A percentile compares a stretch with the other conserved stretches of the same genome.
Evolutionary conservation across 1,284 basidiomycete species (phyloP).

Genomic region (Ganoderma sp.): DNA sequence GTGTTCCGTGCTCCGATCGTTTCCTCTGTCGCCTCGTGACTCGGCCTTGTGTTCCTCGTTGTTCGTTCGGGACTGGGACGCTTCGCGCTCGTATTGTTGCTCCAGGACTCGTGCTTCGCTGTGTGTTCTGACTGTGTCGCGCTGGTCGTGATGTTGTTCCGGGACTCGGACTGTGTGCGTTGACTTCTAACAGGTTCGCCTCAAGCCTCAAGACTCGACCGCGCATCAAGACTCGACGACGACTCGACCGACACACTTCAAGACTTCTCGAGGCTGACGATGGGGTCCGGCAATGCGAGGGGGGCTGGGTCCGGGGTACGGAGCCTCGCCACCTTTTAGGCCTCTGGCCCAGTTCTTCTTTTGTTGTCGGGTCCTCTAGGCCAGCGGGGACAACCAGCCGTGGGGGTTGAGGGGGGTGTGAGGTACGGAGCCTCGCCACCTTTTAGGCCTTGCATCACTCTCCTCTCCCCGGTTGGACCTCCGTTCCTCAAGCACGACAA

Average conservation of each 20-base stretch:
- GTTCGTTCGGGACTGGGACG: neutral
- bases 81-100: constrained; percentile 1
- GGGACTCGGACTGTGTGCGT: constrained; percentile 1
- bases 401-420: neutral
- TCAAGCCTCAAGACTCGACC: neutral
- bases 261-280: constrained; percentile 4
- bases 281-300: constrained; percentile 1
- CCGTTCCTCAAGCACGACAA: constrained; percentile 3
- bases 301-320: constrained; percentile 1
- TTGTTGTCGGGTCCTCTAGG: neutral
- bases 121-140: neutral
- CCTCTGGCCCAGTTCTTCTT: neutral
- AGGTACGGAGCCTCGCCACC: constrained; percentile 8
- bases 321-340: constrained; percentile 8
- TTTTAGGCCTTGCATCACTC: neutral
- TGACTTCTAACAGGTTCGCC: neutral
- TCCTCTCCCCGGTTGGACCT: constrained; percentile 1
- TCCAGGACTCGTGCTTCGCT: neutral
- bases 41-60: neutral
- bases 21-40: constrained; percentile 4
- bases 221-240: neutral
- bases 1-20: constrained; percentile 1
- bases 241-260: neutral
- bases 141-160: neutral
- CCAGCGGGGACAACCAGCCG: constrained; percentile 4